Evolutionary conservation across 2,329 filamentous ascomycete species (phyloP).

Genomic region (Fusarium virguliforme): DNA sequence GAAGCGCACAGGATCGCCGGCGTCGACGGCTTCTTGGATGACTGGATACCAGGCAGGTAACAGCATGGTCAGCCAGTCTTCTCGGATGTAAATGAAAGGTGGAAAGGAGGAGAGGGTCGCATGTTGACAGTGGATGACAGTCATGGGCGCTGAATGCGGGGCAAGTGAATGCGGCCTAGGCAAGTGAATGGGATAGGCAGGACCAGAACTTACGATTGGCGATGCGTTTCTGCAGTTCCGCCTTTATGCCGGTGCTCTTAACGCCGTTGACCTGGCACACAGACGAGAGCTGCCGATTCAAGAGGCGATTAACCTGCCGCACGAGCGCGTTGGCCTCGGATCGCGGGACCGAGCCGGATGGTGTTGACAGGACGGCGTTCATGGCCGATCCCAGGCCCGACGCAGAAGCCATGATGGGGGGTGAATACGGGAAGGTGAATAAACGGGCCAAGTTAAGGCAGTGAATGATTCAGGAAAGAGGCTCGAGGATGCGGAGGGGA

Average conservation of each 20-base stretch:
- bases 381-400: constrained; percentile 44
- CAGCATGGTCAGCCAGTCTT: constrained; percentile 31
- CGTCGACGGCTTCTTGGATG: constrained; percentile 59
- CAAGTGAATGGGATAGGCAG: constrained; percentile 11
- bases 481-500: constrained; percentile 15
- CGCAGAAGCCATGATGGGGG: constrained; percentile 42
- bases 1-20: constrained; percentile 60
- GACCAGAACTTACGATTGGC: constrained; percentile 77
- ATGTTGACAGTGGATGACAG: constrained; percentile 11
- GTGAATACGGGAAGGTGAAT: not conserved
- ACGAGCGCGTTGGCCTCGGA: constrained; percentile 64
- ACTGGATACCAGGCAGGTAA: constrained; percentile 52
- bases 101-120: not conserved
- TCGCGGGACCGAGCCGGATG: constrained; percentile 52
- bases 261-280: constrained; percentile 84
- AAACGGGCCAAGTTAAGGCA: constrained; percentile 19
- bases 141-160: not conserved
- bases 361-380: constrained; percentile 34
- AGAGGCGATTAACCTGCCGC: constrained; percentile 63
- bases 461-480: constrained; percentile 14
- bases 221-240: constrained; percentile 84
- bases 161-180: too few species aligned
- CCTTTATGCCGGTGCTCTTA: constrained; percentile 87
- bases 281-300: constrained; percentile 78
- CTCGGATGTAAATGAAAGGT: not conserved